phyloP scores from a whole-genome alignment of 768 basidiomycete genomes.

The Suillus sp. region DNA sequence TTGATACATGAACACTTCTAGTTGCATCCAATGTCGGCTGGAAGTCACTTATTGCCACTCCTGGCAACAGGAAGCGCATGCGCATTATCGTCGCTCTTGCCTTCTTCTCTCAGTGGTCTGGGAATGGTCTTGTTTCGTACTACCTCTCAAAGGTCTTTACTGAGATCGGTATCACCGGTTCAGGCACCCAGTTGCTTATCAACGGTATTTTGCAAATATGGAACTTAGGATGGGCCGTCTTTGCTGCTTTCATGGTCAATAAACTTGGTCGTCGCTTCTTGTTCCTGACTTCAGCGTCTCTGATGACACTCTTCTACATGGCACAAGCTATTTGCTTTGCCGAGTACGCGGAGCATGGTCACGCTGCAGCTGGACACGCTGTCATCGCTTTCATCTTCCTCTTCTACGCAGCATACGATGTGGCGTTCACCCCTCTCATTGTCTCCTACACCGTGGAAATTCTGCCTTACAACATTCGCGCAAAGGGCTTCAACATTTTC shows the following conservation, averaged over 20 bases:
- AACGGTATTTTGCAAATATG: conserved; percentile 85
- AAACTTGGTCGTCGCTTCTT: conserved; percentile 68
- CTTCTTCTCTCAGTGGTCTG: conserved; percentile 87
- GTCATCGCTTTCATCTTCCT: conserved; percentile 86
- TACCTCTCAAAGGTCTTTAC: conserved; percentile 77
- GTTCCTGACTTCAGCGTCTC: conserved; percentile 58
- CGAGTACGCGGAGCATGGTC: conserved; percentile 47
- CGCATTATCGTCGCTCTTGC: conserved; percentile 75
- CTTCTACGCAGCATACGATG: conserved; percentile 76
- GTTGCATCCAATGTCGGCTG: conserved; percentile 64
- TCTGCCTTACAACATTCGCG: conserved; percentile 78
- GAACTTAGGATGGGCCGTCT: conserved; percentile 67
- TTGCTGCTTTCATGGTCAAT: conserved; percentile 64
- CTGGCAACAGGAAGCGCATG: conserved; percentile 77
- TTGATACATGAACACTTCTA: conserved; percentile 18
- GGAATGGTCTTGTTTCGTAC: conserved; percentile 82
- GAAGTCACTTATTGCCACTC: conserved; percentile 64
- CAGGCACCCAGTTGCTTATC: conserved; percentile 72
- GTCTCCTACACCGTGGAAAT: conserved; percentile 90
- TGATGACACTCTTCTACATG: conserved; percentile 69
- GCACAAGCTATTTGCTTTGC: conserved; percentile 71
- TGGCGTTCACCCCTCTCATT: conserved; percentile 86
- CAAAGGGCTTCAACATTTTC: conserved; percentile 85
- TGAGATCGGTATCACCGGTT: conserved; percentile 64
- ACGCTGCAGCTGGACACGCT: conserved; percentile 55